phyloP scores from a whole-genome alignment of 805 yeast species.

The Candida yuanshanica region DNA sequence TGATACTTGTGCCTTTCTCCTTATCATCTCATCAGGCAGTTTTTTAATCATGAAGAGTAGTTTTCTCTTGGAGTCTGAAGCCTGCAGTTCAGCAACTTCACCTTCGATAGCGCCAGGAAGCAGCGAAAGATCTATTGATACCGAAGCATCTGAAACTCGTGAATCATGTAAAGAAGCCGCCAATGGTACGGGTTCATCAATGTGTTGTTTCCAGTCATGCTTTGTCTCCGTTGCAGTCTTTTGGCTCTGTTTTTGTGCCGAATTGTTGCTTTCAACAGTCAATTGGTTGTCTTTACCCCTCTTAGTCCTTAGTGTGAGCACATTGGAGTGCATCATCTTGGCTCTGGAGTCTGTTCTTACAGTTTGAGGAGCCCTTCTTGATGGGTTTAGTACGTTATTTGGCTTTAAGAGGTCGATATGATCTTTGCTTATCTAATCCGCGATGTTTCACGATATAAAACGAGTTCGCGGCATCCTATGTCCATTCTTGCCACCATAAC shows the following conservation, averaged over 20 bases:
- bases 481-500: constrained; percentile 28
- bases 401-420: no score
- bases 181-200: constrained; percentile 16
- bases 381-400: not conserved
- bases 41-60: constrained; percentile 39
- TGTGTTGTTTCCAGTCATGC: constrained; percentile 1
- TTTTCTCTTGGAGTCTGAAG: constrained; percentile 32
- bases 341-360: not conserved
- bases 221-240: not conserved
- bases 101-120: constrained; percentile 68
- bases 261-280: constrained; percentile 18
- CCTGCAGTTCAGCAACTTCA: constrained; percentile 65
- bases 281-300: constrained; percentile 18
- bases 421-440: not conserved
- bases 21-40: constrained; percentile 25
- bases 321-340: constrained; percentile 22
- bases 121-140: constrained; percentile 53
- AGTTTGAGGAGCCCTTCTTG: not conserved
- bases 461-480: not conserved
- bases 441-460: not conserved
- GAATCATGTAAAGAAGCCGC: constrained; percentile 54
- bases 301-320: constrained; percentile 24
- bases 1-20: constrained; percentile 42
- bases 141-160: constrained; percentile 49
- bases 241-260: not conserved